Percentiles rank a stretch among this genome's conserved stretches.
Evolutionary conservation across 306 rosid species (phyloP).

Genomic region (Prunus mume): DNA sequence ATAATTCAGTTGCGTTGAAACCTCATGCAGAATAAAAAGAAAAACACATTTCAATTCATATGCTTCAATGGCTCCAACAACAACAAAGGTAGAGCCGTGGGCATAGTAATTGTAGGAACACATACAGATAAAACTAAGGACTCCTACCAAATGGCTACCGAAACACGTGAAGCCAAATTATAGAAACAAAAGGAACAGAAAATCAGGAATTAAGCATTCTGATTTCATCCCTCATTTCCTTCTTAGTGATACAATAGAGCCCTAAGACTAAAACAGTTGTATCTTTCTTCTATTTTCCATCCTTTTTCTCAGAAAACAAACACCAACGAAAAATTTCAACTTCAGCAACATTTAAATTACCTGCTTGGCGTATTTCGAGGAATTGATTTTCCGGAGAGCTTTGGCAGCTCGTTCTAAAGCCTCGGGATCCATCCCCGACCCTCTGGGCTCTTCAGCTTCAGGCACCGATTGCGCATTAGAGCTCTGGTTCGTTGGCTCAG

Average conservation of each 20-base stretch:
- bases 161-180: not conserved
- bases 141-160: not conserved
- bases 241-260: not conserved
- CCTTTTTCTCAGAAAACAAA: not conserved
- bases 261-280: not conserved
- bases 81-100: not conserved
- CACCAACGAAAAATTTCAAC: not conserved
- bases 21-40: not conserved
- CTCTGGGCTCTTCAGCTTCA: slow-evolving; percentile 63
- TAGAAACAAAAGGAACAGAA: not conserved
- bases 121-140: not conserved
- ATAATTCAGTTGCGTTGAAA: not conserved
- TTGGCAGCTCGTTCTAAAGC: slow-evolving; percentile 85
- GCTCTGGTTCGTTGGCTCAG: slow-evolving; percentile 32
- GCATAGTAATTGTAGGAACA: not conserved
- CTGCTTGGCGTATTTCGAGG: slow-evolving; percentile 60
- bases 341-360: slow-evolving; percentile 19
- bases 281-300: not conserved
- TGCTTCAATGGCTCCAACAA: not conserved
- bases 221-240: not conserved
- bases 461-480: slow-evolving; percentile 47
- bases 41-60: not conserved
- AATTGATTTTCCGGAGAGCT: slow-evolving; percentile 83
- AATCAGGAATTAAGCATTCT: not conserved
- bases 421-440: slow-evolving; percentile 80